Percentiles rank a stretch among this genome's conserved stretches.
Conservation (phyloP, 371 early-diverging fungal genomes). For the Mortierella sp. region DNA sequence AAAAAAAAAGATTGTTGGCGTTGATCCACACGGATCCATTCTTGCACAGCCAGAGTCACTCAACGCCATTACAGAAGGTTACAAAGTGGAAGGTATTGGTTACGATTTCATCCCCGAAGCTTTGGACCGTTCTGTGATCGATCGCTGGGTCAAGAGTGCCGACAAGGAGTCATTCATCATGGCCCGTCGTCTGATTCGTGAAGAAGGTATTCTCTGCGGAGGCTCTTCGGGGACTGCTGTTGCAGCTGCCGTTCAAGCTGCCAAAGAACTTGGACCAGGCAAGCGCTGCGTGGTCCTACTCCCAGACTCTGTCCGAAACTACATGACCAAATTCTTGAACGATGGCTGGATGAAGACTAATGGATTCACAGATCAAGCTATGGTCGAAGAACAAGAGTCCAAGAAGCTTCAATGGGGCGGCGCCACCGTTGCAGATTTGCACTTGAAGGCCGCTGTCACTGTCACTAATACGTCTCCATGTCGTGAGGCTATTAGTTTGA, state of each 20-base stretch:
- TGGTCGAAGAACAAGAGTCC: conserved; percentile 75
- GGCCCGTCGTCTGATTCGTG: conserved; percentile 95
- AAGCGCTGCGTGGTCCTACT: conserved; percentile 94
- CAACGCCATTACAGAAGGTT: conserved; percentile 71
- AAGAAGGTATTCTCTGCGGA: conserved; percentile 95
- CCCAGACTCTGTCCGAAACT: conserved; percentile 97
- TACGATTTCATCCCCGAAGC: conserved; percentile 97
- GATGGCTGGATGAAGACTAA: conserved; percentile 95
- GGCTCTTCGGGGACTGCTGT: conserved; percentile 97
- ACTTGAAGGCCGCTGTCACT: conserved; percentile 86
- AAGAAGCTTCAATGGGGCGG: conserved; percentile 80
- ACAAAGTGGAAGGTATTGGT: conserved; percentile 97
- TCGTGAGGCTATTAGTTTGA: conserved; percentile 86
- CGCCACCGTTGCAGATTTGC: conserved; percentile 85
- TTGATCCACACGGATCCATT: conserved; percentile 95
- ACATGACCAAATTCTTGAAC: conserved; percentile 96
- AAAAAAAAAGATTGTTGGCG: conserved; percentile 90
- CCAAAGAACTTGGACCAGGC: conserved; percentile 86
- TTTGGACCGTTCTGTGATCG: conserved; percentile 85
- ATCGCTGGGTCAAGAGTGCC: conserved; percentile 94
- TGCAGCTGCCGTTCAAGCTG: conserved; percentile 86
- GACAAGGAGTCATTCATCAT: conserved; percentile 95
- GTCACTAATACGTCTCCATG: conserved; percentile 73
- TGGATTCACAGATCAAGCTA: conserved; percentile 76
- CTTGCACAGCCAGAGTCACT: conserved; percentile 90